A percentile compares a stretch with the other conserved stretches of the same genome.
These are phyloP conservation scores for Fusarium coicis DNA, from an alignment of 2,329 filamentous ascomycete species.

Conservation along the genomic window DNA sequence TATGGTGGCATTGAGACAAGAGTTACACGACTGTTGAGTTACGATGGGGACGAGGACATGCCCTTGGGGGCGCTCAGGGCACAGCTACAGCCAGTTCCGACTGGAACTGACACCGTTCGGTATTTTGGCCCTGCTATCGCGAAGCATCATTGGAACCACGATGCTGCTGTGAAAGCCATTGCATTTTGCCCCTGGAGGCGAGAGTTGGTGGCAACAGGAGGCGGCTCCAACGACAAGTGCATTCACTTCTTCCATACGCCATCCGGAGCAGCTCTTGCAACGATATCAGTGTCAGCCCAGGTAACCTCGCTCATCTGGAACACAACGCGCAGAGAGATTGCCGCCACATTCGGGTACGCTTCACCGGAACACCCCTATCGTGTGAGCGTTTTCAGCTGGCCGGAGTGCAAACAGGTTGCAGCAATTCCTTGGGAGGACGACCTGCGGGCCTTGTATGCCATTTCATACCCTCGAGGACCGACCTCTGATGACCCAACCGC, in stretches of 20 bases:
- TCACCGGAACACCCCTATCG: constrained; percentile 89
- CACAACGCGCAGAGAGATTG: constrained; percentile 84
- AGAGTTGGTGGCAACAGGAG: constrained; percentile 87
- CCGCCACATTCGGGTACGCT: constrained; percentile 92
- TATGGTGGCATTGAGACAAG: constrained; percentile 28
- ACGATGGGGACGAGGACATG: not conserved
- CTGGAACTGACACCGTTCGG: constrained; percentile 52
- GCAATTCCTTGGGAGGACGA: constrained; percentile 86
- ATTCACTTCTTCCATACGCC: constrained; percentile 95
- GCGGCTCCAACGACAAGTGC: constrained; percentile 92
- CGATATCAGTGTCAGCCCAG: constrained; percentile 91
- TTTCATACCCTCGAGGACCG: constrained; percentile 76
- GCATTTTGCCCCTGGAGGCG: constrained; percentile 96
- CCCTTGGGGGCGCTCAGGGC: constrained; percentile 24
- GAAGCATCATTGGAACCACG: constrained; percentile 80
- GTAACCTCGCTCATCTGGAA: constrained; percentile 95
- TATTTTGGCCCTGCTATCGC: constrained; percentile 66
- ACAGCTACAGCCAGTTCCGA: constrained; percentile 46
- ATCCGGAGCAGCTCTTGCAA: constrained; percentile 85
- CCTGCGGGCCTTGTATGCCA: constrained; percentile 85
- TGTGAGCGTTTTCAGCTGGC: constrained; percentile 95
- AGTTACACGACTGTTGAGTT: constrained; percentile 1
- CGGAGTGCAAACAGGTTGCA: constrained; percentile 85
- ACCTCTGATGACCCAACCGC: constrained; percentile 43
- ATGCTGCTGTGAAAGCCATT: constrained; percentile 93